Base-by-base conservation (phyloP, 2,329 filamentous ascomycete species). In the Geosmithia flava region DNA sequence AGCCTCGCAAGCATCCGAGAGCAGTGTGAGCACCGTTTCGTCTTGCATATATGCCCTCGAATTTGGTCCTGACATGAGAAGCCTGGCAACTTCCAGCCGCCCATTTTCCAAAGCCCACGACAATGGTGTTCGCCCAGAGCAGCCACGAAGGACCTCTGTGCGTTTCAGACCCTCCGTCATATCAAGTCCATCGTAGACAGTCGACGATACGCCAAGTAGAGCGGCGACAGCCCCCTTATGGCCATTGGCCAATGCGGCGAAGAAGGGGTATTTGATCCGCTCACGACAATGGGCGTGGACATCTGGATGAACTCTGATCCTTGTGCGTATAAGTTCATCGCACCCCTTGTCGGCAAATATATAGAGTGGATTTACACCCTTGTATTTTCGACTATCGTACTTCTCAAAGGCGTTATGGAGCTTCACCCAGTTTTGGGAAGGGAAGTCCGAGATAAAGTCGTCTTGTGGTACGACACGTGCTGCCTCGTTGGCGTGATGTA, bases 381-480 rank as follows among this genome's bases (percentile, higher is more conserved):
- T 10, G 15, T n/a, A 15, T 17, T 47, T 41, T 20, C 27, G n/a
- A 2, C 40, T 23, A 10, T 10, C 7, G 29, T 17, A 13, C 23
- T 44, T 47, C 0, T 37, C 17, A 10, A 3, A 16, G 1, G 47
- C 20, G 8, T 8, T 57, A 46, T 68, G 68, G 23, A 62, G 39
- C 0, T 44, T 20, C 27, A 64, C 56, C 64, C 63, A 70, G 1
- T 44, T n/a, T 8, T 47, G 7, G 20, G 59, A 42, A 16, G 48
- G 46, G 37, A 68, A 67, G 0, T 27, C 5, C 3, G 46, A 20
- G 1, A 72, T 33, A 50, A 70, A 68, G 0, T 50, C 41, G 2
- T 47, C 42, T 52, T 68, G 63, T 17, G 49, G 20, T 27, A 65
- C 53, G 1, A 49, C 52, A n/a, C 40, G n/a, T 10, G 48, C 45